These are phyloP conservation scores for Trametes cingulata DNA, from an alignment of 768 basidiomycete species.

Conservation along the genomic window DNA sequence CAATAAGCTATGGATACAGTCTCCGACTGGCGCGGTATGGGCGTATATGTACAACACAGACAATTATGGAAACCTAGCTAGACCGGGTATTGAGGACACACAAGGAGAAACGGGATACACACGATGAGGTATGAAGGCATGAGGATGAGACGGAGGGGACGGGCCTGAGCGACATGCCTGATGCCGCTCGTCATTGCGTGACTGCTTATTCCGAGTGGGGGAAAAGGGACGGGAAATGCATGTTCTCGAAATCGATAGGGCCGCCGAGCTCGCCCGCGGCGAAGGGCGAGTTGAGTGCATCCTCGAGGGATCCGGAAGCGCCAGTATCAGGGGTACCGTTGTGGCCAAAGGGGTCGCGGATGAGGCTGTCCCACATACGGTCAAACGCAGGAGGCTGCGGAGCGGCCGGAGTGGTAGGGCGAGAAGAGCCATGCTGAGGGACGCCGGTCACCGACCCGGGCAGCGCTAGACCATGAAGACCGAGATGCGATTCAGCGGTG, in stretches of 20 bases:
- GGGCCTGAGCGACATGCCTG: not conserved
- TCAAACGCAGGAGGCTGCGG: not conserved
- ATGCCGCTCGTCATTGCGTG: not conserved
- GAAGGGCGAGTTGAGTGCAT: not conserved
- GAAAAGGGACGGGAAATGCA: conserved; percentile 9
- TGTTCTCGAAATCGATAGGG: conserved; percentile 2
- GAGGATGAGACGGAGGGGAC: not conserved
- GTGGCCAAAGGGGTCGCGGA: not conserved
- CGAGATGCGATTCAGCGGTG: conserved; percentile 8
- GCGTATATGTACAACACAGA: conserved; percentile 13
- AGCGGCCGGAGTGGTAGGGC: not conserved
- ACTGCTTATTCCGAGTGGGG: not conserved
- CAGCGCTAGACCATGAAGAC: conserved; percentile 6
- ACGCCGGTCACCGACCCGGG: not conserved
- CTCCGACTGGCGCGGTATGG: not conserved
- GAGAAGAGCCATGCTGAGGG: not conserved
- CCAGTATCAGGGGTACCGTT: not conserved
- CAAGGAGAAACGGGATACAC: not conserved
- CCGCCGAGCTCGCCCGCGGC: conserved; percentile 1
- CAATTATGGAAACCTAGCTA: conserved; percentile 2
- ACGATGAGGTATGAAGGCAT: not conserved
- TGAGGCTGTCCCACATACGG: conserved; percentile 2
- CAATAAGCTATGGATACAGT: conserved; percentile 14
- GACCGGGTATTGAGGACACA: not conserved
- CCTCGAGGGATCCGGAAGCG: not conserved